Evolutionary conservation across 2,329 filamentous ascomycete species (phyloP).

Genomic region (Colletotrichum sp.): DNA sequence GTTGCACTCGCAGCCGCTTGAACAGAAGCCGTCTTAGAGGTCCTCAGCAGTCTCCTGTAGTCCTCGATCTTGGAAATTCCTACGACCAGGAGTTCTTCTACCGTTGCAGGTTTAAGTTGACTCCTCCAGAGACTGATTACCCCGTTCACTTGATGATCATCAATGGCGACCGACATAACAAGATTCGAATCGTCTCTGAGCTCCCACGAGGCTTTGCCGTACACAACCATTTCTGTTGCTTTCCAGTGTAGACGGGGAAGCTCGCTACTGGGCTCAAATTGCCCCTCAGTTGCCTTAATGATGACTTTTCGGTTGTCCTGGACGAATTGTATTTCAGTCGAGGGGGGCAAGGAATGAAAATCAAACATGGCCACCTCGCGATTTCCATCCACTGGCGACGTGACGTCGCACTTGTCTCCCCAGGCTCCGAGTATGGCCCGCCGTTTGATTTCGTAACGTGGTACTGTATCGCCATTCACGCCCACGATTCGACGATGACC

Average conservation of each 20-base stretch:
- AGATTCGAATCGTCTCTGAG: not conserved
- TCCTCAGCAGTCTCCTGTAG: not conserved
- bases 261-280: not conserved
- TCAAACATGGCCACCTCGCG: not conserved
- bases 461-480: not conserved
- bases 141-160: not conserved
- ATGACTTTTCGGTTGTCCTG: not conserved
- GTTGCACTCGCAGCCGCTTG: not conserved
- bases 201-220: constrained; percentile 2
- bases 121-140: not conserved
- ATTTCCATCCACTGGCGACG: not conserved
- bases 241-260: not conserved
- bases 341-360: not conserved
- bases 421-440: not conserved
- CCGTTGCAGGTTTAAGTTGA: not conserved
- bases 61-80: constrained; percentile 7
- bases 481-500: not conserved
- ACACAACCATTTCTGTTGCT: not conserved
- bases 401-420: not conserved
- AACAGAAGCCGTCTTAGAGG: not conserved
- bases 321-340: not conserved
- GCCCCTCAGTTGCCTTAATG: not conserved
- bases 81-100: constrained; percentile 3
- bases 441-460: constrained; percentile 9
- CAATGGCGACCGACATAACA: not conserved